Conservation (phyloP, 2,329 filamentous ascomycete species). For the Cadophora gregata region DNA sequence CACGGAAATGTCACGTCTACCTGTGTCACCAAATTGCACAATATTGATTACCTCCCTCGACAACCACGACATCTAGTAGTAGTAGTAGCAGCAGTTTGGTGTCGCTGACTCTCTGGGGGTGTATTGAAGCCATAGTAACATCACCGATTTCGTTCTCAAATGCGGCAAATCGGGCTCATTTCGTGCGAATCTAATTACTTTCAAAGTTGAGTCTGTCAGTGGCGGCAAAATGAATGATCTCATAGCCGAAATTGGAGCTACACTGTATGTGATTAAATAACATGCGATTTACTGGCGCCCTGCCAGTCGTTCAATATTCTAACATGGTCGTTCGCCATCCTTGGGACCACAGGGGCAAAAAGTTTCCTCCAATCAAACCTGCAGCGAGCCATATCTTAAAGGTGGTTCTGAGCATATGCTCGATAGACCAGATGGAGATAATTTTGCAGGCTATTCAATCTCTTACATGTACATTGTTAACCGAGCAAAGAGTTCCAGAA, state of each 20-base stretch:
- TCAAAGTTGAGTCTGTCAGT: slow-evolving; percentile 45
- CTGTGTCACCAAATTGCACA: slow-evolving; percentile 43
- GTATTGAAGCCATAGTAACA: slow-evolving; percentile 45
- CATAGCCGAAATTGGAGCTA: slow-evolving; percentile 53
- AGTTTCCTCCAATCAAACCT: slow-evolving; percentile 47
- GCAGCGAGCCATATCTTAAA: slow-evolving; percentile 71
- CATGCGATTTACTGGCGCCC: slow-evolving; percentile 57
- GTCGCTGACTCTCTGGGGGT: slow-evolving; percentile 54
- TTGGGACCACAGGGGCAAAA: slow-evolving; percentile 44
- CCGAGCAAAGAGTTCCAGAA: slow-evolving; percentile 65
- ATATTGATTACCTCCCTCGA: slow-evolving; percentile 41
- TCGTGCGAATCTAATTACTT: slow-evolving; percentile 45
- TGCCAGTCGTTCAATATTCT: slow-evolving; percentile 58
- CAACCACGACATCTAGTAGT: slow-evolving; percentile 55
- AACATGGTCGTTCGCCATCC: slow-evolving; percentile 59
- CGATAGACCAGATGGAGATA: slow-evolving; percentile 50
- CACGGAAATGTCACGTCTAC: slow-evolving; percentile 36
- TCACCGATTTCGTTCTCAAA: slow-evolving; percentile 50
- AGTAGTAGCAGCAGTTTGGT: slow-evolving; percentile 71
- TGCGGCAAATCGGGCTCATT: slow-evolving; percentile 50
- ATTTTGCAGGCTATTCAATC: slow-evolving; percentile 67
- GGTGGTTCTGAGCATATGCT: slow-evolving; percentile 64
- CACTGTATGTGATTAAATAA: slow-evolving; percentile 63
- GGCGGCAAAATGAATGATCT: slow-evolving; percentile 55
- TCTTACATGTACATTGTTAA: slow-evolving; percentile 73